Conservation (phyloP, 805 yeast species). For the Wickerhamiella nectarea region DNA sequence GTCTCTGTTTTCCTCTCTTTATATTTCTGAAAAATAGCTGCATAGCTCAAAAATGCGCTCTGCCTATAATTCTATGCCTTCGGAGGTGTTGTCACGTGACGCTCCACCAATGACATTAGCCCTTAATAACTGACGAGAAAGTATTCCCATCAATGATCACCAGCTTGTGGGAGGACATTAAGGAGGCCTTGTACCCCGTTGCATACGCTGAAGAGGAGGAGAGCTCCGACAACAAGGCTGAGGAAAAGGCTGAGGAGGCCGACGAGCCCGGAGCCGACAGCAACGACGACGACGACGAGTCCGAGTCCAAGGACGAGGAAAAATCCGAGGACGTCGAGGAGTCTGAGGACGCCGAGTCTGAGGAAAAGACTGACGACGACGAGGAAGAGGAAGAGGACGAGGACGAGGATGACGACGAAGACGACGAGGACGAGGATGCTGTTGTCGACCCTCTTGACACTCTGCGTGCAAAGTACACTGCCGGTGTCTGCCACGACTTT, state of each 20-base stretch:
- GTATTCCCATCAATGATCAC: conserved; percentile 15
- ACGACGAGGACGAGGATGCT: conserved; percentile 58
- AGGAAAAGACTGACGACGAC: conserved; percentile 24
- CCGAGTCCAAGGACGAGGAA: conserved; percentile 16
- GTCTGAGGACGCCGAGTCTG: conserved; percentile 29
- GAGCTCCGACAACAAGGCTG: conserved; percentile 19
- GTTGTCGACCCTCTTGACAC: conserved; percentile 51
- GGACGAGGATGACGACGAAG: conserved; percentile 44
- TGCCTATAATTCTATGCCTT: too few relatives aligned
- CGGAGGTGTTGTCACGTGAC: conserved; percentile 11
- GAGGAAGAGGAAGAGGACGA: conserved; percentile 33
- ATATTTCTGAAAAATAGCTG: too few relatives aligned
- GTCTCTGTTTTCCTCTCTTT: too few relatives aligned
- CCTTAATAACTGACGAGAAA: conserved; percentile 7
- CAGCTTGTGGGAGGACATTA: conserved; percentile 49
- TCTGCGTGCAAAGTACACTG: conserved; percentile 35
- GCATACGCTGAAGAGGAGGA: conserved; percentile 64
- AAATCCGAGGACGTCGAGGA: conserved; percentile 26
- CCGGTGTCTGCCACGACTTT: conserved; percentile 54
- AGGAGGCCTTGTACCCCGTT: conserved; percentile 67
- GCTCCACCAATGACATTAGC: conserved; percentile 1
- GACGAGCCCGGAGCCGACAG: conserved; percentile 1
- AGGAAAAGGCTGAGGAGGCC: conserved; percentile 7
- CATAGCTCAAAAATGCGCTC: too few relatives aligned
- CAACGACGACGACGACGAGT: conserved; percentile 12